These are phyloP conservation scores for Saposhnikovia divaricata DNA, from an alignment of 129 eudicot species.

Conservation along the genomic window DNA sequence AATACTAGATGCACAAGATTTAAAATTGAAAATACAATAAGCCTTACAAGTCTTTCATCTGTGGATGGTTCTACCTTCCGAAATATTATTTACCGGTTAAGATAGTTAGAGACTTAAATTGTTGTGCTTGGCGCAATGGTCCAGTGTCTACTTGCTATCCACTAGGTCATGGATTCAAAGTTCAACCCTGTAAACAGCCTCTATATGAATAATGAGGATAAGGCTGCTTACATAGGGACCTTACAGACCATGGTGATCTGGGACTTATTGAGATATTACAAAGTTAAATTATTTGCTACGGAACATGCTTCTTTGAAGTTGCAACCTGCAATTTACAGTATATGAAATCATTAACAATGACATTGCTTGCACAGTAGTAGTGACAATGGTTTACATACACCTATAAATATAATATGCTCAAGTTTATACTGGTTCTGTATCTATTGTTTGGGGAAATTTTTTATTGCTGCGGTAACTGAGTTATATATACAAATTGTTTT, in stretches of 20 bases:
- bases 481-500: too few species aligned
- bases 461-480: neutral
- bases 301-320: neutral
- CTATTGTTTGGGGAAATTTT: neutral
- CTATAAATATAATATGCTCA: neutral
- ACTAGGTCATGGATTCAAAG: neutral
- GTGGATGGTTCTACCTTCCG: neutral
- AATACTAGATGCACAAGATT: neutral
- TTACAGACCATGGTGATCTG: neutral
- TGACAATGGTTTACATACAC: neutral
- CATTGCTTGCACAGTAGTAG: neutral
- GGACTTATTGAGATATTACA: neutral
- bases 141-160: too few species aligned
- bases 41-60: neutral
- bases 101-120: neutral
- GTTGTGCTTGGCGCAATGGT: neutral
- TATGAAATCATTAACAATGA: neutral
- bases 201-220: neutral
- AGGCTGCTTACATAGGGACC: neutral
- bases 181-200: neutral
- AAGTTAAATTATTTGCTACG: neutral
- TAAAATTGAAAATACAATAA: neutral
- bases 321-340: neutral
- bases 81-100: neutral
- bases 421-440: neutral